Base-by-base conservation (phyloP, 2,329 filamentous ascomycete genomes). In the Ceratocystis huliohia region DNA sequence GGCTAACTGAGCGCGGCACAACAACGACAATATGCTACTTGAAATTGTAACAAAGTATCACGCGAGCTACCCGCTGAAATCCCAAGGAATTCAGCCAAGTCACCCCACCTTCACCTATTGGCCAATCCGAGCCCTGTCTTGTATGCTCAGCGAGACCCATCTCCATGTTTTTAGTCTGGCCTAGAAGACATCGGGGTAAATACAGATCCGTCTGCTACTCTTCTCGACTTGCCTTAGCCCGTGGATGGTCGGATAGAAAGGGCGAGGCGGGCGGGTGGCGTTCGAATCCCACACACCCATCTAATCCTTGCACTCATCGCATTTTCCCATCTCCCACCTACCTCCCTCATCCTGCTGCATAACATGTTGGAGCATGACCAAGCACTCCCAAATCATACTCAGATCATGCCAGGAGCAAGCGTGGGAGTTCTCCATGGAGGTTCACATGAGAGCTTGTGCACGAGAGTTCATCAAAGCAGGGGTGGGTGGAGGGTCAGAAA, bases 321-420 rank as follows among this genome's bases (percentile, higher is more conserved):
- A 41, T 41, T 41, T 41, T 41, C 13, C 37, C 37, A 41, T 41
- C 37, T 13, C 10, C 37, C 37, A 41, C 28, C 56, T n/a, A 41
- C 28, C 56, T n/a, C 56, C 2, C n/a, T n/a, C 28, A n/a, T 37
- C 56, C 56, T 37, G 56, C 28, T 17, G 28, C 25, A 7, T n/a
- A n/a, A 8, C 56, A 59, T 59, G 28, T 37, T 28, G 13, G 56
- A 37, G 56, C 30, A 37, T 59, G 25, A 59, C 56, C 33, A 59
- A 7, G 25, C 28, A 15, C 30, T 33, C 20, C 7, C 56, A 37
- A 5, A 59, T 20, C 8, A 57, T 5, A 57, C 53, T 15, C n/a
- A 28, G 53, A 57, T 57, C 28, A 59, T 37, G 56, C 56, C 56
- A 59, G 30, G 56, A 59, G 28, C 56, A 8, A 28, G 48, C 28